Percentiles rank a stretch among this genome's conserved stretches.
Evolutionary conservation across 768 basidiomycete species (phyloP).

Genomic region (Cystobasidium ongulense): DNA sequence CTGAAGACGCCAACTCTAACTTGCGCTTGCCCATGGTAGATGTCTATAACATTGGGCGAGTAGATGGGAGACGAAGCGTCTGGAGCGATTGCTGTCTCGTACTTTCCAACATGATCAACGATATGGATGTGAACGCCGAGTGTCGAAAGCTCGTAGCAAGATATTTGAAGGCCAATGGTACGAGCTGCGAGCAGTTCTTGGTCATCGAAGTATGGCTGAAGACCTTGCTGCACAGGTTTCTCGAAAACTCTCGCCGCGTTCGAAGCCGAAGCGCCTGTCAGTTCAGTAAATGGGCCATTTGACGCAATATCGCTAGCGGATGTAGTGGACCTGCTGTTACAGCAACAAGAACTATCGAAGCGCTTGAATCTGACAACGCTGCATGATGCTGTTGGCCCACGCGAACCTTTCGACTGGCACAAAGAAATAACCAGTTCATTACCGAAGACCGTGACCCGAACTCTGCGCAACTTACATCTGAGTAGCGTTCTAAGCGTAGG

Average conservation of each 20-base stretch:
- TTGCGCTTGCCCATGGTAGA: background rate
- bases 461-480: slow-evolving; percentile 51
- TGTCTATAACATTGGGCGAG: too few species aligned
- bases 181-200: background rate
- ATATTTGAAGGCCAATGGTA: slow-evolving; percentile 12
- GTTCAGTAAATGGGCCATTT: background rate
- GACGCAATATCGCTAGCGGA: background rate
- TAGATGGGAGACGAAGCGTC: too few species aligned
- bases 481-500: slow-evolving; percentile 46
- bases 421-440: background rate
- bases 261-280: background rate
- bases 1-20: background rate
- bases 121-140: background rate
- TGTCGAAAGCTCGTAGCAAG: slow-evolving; percentile 12
- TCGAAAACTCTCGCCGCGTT: slow-evolving; percentile 9
- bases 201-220: background rate
- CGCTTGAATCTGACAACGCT: background rate
- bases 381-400: background rate
- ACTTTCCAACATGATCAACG: background rate
- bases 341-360: background rate
- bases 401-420: slow-evolving; percentile 22
- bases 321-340: slow-evolving; percentile 1
- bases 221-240: background rate
- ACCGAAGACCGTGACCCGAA: background rate
- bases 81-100: background rate